Conservation (phyloP, 164 flowering plant genomes). For the Vitis amurensis region DNA sequence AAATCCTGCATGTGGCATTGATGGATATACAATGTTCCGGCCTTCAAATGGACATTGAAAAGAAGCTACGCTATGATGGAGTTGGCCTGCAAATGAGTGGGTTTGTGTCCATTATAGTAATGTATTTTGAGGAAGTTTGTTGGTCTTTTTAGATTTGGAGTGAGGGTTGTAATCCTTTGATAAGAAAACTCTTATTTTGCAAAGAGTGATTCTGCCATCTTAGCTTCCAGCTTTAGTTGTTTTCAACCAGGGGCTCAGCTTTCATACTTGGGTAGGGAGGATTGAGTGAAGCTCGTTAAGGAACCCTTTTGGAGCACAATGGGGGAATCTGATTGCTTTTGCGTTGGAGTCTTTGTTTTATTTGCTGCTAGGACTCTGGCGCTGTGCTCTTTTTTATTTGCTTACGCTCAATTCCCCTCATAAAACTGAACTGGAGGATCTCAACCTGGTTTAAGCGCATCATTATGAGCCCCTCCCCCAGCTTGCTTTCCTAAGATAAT, state of each 20-base stretch:
- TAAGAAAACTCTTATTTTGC: conserved; percentile 36
- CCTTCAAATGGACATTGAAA: conserved; percentile 67
- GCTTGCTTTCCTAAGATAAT: too few species aligned
- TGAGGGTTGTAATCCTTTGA: conserved; percentile 40
- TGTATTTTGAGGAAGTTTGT: conserved; percentile 30
- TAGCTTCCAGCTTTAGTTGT: conserved; percentile 9
- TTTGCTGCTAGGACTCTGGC: too few species aligned
- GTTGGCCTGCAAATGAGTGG: conserved; percentile 10
- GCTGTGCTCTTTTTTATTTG: too few species aligned
- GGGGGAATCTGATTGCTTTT: too few species aligned
- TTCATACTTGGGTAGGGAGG: too few species aligned
- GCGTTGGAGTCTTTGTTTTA: too few species aligned
- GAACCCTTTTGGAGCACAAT: too few species aligned
- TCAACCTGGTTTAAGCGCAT: too few species aligned
- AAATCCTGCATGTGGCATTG: conserved; percentile 52
- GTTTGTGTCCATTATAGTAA: conserved; percentile 30
- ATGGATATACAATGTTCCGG: conserved; percentile 62
- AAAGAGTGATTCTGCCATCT: conserved; percentile 37
- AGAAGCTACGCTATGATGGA: conserved; percentile 1
- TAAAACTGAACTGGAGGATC: too few species aligned
- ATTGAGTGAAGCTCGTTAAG: too few species aligned
- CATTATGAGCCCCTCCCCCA: too few species aligned
- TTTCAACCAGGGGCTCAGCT: conserved; percentile 4
- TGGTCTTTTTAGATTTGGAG: conserved; percentile 33
- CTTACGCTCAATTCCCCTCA: too few species aligned